A percentile compares a stretch with the other conserved stretches of the same genome.
Evolutionary conservation across 2,329 filamentous ascomycete species (phyloP).

Genomic region (Didymellaceae sp.): DNA sequence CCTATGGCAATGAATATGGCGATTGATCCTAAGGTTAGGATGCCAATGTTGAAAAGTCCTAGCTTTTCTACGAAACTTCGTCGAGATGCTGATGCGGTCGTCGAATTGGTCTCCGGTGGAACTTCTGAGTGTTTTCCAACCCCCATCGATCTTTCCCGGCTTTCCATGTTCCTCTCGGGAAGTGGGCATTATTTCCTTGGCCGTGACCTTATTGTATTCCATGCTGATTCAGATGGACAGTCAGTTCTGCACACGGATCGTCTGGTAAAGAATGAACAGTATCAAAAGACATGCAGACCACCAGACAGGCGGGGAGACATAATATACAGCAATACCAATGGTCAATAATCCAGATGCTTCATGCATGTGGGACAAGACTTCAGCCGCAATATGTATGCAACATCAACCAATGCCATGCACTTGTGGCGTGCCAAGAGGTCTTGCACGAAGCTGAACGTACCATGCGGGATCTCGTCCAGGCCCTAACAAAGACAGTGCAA

Average conservation of each 20-base stretch:
- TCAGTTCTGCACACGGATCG: background rate
- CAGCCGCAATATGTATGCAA: constrained; percentile 6
- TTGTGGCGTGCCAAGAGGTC: background rate
- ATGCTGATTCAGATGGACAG: background rate
- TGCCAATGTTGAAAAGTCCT: constrained; percentile 9
- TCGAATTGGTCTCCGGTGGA: background rate
- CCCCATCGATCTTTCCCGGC: background rate
- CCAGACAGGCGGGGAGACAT: too few species aligned
- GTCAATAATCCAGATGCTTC: too few species aligned
- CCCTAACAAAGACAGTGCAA: background rate
- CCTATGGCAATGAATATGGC: constrained; percentile 7
- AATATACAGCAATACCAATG: too few species aligned
- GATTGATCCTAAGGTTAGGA: constrained; percentile 6
- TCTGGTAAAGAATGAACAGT: background rate
- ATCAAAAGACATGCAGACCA: too few species aligned
- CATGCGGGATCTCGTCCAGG: background rate
- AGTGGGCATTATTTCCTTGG: background rate
- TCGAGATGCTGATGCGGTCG: background rate
- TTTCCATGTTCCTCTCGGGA: background rate
- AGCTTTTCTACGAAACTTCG: constrained; percentile 12
- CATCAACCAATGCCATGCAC: background rate
- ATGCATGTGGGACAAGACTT: background rate
- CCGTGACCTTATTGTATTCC: background rate
- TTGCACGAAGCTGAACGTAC: constrained; percentile 4
- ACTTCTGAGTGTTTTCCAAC: background rate